Evolutionary conservation across 164 flowering plant species (phyloP).

Genomic region (Chloranthus sessilifolius): DNA sequence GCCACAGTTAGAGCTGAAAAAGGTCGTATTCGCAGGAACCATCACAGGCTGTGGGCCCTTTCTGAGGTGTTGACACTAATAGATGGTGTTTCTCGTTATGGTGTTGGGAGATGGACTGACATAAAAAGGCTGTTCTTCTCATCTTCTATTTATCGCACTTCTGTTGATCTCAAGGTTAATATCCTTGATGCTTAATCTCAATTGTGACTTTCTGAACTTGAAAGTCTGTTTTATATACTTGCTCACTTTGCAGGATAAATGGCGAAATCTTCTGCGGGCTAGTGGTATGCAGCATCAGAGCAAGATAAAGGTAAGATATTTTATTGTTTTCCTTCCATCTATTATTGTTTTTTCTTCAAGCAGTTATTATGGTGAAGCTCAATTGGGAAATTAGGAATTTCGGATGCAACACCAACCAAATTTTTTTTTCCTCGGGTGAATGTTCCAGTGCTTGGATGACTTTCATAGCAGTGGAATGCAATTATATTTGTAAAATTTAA

Average conservation of each 20-base stretch:
- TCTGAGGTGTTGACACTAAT: constrained; percentile 59
- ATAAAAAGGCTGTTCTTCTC: constrained; percentile 54
- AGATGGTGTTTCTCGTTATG: constrained; percentile 61
- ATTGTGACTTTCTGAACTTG: neutral
- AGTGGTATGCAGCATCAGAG: constrained; percentile 28
- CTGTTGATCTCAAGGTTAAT: constrained; percentile 72
- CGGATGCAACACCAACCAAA: too few species aligned
- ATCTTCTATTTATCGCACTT: constrained; percentile 51
- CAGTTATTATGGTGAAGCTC: too few species aligned
- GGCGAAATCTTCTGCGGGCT: constrained; percentile 75
- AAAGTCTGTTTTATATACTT: constrained; percentile 1
- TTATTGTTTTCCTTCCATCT: neutral
- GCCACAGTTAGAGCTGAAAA: constrained; percentile 17
- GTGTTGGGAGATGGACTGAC: constrained; percentile 74
- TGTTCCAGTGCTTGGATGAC: too few species aligned
- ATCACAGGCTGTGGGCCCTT: constrained; percentile 48
- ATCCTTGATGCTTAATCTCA: neutral
- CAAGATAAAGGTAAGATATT: constrained; percentile 39
- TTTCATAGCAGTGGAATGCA: too few species aligned
- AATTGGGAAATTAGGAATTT: too few species aligned
- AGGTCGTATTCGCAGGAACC: constrained; percentile 31
- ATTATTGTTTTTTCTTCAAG: neutral
- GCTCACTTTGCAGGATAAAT: constrained; percentile 54
- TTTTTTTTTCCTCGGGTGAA: too few species aligned
- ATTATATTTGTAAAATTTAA: too few species aligned